phyloP scores from a whole-genome alignment of 2,329 filamentous ascomycete genomes.

The Neofusicoccum cordaticola region DNA sequence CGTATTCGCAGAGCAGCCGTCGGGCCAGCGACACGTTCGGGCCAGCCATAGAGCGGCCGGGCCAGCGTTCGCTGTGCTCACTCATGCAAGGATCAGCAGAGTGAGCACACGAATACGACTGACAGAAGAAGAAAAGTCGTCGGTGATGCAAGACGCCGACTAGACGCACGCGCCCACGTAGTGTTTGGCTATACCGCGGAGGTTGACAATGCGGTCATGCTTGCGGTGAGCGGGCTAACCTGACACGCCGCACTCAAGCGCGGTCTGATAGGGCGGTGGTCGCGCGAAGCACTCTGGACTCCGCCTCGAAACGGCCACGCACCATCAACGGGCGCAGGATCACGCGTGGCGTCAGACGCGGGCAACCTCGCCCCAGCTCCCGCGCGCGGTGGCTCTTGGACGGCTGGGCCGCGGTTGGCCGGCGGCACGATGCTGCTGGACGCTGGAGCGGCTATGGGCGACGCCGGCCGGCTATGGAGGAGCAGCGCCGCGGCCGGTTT shows the following conservation, averaged over 20 bases:
- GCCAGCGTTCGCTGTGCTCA: neutral
- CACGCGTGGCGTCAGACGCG: neutral
- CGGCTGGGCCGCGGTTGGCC: neutral
- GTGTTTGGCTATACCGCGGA: no score
- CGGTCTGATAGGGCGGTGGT: neutral
- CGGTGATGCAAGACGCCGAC: neutral
- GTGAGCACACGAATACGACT: neutral
- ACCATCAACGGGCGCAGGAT: neutral
- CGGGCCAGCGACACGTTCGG: neutral
- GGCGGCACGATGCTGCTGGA: no score
- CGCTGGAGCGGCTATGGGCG: no score
- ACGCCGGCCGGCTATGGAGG: no score
- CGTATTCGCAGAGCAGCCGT: neutral
- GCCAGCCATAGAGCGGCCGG: neutral
- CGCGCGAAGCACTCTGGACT: neutral
- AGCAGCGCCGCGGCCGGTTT: no score
- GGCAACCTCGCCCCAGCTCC: neutral
- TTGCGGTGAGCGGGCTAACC: neutral
- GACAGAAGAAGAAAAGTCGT: neutral
- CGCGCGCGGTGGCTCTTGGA: neutral
- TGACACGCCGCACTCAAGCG: neutral
- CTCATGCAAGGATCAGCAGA: neutral
- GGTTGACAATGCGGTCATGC: neutral
- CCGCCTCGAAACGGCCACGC: slow-evolving; percentile 3
- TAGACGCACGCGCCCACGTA: neutral